Conservation (phyloP, 352 stramenopile species). For the Globisporangium heterothallicum region DNA sequence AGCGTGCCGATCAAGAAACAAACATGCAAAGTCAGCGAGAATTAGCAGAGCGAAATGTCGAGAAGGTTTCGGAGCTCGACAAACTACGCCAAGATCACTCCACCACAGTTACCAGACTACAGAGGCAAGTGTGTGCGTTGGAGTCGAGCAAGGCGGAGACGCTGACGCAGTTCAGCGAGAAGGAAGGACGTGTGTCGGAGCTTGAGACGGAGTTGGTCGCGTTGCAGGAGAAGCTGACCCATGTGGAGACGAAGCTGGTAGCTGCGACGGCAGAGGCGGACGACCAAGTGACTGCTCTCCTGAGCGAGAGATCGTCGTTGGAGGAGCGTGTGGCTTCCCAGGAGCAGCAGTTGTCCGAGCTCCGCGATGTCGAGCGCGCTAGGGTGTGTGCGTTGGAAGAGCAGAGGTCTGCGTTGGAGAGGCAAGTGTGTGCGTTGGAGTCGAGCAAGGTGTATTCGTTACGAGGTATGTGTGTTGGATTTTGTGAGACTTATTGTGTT, state of each 20-base stretch:
- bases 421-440: slow-evolving; percentile 18
- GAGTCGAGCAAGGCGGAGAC: slow-evolving; percentile 1
- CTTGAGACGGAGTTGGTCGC: slow-evolving; percentile 12
- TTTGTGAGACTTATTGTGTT: too few species aligned
- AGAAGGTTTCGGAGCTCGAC: not conserved
- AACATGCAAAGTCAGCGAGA: not conserved
- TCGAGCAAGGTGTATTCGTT: slow-evolving; percentile 13
- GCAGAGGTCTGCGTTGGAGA: slow-evolving; percentile 18
- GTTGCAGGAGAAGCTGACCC: slow-evolving; percentile 10
- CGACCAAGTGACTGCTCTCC: slow-evolving; percentile 17
- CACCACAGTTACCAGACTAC: not conserved
- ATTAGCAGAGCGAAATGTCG: not conserved
- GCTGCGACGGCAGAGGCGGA: slow-evolving; percentile 13
- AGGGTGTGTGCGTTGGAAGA: slow-evolving; percentile 15
- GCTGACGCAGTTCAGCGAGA: not conserved
- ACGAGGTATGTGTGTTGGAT: too few species aligned
- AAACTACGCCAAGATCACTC: not conserved
- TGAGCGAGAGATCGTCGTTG: slow-evolving; percentile 15
- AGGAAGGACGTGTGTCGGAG: slow-evolving; percentile 4
- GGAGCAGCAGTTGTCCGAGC: slow-evolving; percentile 2
- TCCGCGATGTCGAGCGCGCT: slow-evolving; percentile 11
- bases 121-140: not conserved
- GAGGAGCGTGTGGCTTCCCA: slow-evolving; percentile 16
- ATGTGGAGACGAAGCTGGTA: slow-evolving; percentile 14
- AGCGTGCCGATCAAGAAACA: too few species aligned